Evolutionary conservation across 1,139 yeast species (phyloP), one percentile per base, ranked within the genome.

Genomic region (Yamadazyma atmosphaerica): DNA sequence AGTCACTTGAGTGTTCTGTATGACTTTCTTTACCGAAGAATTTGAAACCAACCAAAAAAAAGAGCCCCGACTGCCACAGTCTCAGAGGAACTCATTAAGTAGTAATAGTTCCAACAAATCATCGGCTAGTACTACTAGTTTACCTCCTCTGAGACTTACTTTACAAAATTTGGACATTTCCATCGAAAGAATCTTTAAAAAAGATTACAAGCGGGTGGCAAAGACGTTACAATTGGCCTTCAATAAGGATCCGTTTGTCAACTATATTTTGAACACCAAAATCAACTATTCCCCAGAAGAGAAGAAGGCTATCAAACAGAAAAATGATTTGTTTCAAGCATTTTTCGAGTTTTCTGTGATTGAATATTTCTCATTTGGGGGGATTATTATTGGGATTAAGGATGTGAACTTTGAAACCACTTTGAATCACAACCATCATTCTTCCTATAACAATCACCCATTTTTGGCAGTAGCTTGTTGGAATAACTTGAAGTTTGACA

Each of bases 41-140:
- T 66, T 63, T 60, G 67, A 65, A 45, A 55, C 66, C 36, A 51
- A 49, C 31, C 39, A 45, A 33, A 62, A 61, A 48, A 65, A 66
- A 38, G 64, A 65, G 56, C 72, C 71, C 40, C 72, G 71, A 65
- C 72, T 65, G 72, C 66, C 61, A 29, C 45, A 56, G 72, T 66
- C 72, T 64, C 72, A 65, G 72, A 16, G 31, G 31, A 16, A 28
- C 31, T 28, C 21, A 6, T 4, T 16, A 10, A 28, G 31, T 28
- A 16, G 31, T 28, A 4, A 11, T 23, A 23, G 26, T 23, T 23
- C 26, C 26, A n/a, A 23, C 11, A 6, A 23, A 6, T 23, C 26
- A 23, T 23, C 17, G 12, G n/a, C 29, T 14, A 26, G 29, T 26
- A 13, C 17, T 26, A 26, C 29, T 26, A 26, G 21, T 16, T 35